phyloP scores from a whole-genome alignment of 768 basidiomycete species.

The Gymnopilus junonius region DNA sequence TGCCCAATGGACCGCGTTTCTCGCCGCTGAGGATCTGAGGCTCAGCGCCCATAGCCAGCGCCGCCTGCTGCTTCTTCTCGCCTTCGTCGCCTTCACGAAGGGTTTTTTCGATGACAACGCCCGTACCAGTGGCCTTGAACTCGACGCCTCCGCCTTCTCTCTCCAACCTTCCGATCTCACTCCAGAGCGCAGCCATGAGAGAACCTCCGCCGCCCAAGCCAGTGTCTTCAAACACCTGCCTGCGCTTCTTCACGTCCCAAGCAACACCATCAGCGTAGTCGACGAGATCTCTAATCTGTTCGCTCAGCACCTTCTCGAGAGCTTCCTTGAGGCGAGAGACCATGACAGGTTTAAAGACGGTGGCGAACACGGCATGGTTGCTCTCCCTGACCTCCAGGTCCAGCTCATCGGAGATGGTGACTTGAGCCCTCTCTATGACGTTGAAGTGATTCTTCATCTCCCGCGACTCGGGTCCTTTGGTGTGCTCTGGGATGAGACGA shows the following conservation, averaged over 20 bases:
- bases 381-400: constrained; percentile 57
- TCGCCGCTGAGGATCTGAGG: constrained; percentile 73
- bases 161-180: constrained; percentile 62
- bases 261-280: constrained; percentile 60
- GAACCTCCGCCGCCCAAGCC: constrained; percentile 55
- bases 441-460: not conserved
- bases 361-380: constrained; percentile 65
- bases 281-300: constrained; percentile 54
- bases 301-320: constrained; percentile 58
- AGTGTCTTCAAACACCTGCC: constrained; percentile 67
- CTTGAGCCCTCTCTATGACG: constrained; percentile 48
- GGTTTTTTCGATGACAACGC: constrained; percentile 54
- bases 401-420: constrained; percentile 61
- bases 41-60: constrained; percentile 72
- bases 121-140: constrained; percentile 58
- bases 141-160: constrained; percentile 46
- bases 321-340: constrained; percentile 60
- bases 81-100: constrained; percentile 25
- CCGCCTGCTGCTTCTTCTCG: constrained; percentile 29
- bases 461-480: constrained; percentile 58
- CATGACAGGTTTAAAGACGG: constrained; percentile 68
- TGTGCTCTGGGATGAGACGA: constrained; percentile 64
- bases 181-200: constrained; percentile 67
- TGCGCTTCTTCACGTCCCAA: constrained; percentile 60
- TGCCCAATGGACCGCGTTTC: constrained; percentile 70